Conservation (phyloP, 768 basidiomycete genomes). For the Mycena olivaceomarginata region DNA sequence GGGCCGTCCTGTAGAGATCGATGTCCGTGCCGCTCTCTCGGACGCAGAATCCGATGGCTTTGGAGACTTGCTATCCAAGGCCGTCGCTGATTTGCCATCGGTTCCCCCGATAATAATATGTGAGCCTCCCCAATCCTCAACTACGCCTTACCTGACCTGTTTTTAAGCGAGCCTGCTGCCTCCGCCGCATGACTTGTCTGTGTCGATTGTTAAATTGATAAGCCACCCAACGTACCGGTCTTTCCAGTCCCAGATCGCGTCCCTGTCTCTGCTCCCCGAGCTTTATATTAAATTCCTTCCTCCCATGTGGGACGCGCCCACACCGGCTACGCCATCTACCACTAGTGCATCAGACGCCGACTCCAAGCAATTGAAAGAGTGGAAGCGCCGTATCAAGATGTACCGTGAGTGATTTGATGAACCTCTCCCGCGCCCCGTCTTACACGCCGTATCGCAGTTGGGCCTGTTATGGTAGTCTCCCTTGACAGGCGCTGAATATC, state of each 20-base stretch:
- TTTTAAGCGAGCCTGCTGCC: slow-evolving; percentile 84
- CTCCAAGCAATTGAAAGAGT: slow-evolving; percentile 75
- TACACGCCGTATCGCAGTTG: slow-evolving; percentile 69
- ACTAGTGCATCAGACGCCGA: slow-evolving; percentile 56
- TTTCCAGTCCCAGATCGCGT: slow-evolving; percentile 83
- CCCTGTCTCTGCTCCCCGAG: slow-evolving; percentile 85
- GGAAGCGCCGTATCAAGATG: slow-evolving; percentile 88
- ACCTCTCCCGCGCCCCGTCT: slow-evolving; percentile 21
- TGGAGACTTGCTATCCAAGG: slow-evolving; percentile 83
- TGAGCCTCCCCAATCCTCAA: slow-evolving; percentile 56
- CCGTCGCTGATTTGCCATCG: slow-evolving; percentile 66
- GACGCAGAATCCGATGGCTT: slow-evolving; percentile 77
- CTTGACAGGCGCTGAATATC: too few species aligned
- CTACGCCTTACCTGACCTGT: slow-evolving; percentile 28
- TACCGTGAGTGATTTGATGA: slow-evolving; percentile 75
- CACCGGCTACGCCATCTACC: slow-evolving; percentile 67
- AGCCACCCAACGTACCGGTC: slow-evolving; percentile 84
- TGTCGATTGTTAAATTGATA: slow-evolving; percentile 88
- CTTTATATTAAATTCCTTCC: slow-evolving; percentile 86
- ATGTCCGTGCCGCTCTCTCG: slow-evolving; percentile 74
- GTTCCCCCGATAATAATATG: slow-evolving; percentile 81
- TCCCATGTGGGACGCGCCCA: slow-evolving; percentile 81
- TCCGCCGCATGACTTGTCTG: slow-evolving; percentile 81
- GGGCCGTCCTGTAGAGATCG: slow-evolving; percentile 82
- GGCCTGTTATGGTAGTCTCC: slow-evolving; percentile 71